Evolutionary conservation across 2,329 filamentous ascomycete species (phyloP).

Genomic region (Chaetomium strumarium): DNA sequence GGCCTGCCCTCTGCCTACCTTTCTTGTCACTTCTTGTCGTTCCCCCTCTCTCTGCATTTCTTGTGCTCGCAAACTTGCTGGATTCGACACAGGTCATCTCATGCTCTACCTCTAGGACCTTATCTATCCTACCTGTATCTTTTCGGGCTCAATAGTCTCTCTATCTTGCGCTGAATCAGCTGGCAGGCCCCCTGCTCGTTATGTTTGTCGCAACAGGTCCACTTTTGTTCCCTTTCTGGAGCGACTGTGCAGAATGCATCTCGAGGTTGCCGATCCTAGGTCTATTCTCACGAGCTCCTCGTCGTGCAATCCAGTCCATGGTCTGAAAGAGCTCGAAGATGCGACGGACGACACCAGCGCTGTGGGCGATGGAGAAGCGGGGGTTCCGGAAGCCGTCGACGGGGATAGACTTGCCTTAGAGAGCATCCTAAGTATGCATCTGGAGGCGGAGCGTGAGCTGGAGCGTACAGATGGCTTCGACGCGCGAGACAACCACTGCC

Average conservation of each 20-base stretch:
- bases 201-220: slow-evolving; percentile 11
- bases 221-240: slow-evolving; percentile 17
- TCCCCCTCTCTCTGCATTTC: no score
- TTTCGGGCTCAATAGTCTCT: slow-evolving; percentile 5
- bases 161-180: slow-evolving; percentile 23
- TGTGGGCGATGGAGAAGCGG: neutral
- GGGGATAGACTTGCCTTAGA: slow-evolving; percentile 15
- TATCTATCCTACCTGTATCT: neutral
- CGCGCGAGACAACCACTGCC: neutral
- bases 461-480: slow-evolving; percentile 13
- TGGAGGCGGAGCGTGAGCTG: slow-evolving; percentile 16
- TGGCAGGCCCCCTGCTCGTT: slow-evolving; percentile 11
- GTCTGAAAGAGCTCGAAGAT: neutral
- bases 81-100: neutral
- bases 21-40: no score
- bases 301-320: neutral
- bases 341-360: neutral
- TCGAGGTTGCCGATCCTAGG: slow-evolving; percentile 14
- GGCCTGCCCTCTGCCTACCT: no score
- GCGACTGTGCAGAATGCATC: slow-evolving; percentile 20
- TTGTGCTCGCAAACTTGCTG: neutral
- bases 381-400: neutral
- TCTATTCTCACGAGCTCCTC: slow-evolving; percentile 6
- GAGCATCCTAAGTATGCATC: neutral
- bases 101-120: neutral